Percentiles rank a stretch among this genome's conserved stretches.
Conservation (phyloP, 345 rosid genomes). For the Sonneratia caseolaris region DNA sequence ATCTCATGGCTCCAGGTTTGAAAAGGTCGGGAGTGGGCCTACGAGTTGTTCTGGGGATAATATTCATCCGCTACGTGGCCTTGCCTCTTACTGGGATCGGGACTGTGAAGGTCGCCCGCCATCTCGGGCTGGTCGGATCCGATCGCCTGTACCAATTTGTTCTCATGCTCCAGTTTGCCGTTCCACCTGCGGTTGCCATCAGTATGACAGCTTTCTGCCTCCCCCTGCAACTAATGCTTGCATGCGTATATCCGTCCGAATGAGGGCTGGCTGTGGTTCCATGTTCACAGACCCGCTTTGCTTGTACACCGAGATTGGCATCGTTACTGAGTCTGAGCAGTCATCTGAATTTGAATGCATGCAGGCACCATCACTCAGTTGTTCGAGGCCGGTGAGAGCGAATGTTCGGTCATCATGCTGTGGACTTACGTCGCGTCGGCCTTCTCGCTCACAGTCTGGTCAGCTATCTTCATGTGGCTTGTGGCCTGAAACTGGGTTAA, state of each 20-base stretch:
- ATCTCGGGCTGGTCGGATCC: conserved; percentile 12
- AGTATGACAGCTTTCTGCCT: conserved; percentile 7
- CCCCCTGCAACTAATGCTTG: no score
- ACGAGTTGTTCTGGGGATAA: conserved; percentile 12
- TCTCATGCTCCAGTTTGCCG: conserved; percentile 26
- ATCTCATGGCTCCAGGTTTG: conserved; percentile 9
- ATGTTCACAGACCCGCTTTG: no score
- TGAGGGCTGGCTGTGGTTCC: neutral
- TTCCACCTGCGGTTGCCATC: conserved; percentile 23
- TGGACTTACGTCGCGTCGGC: conserved; percentile 27
- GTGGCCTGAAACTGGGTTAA: neutral
- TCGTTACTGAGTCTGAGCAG: no score
- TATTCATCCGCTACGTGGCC: conserved; percentile 10
- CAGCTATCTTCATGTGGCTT: conserved; percentile 30
- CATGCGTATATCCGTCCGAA: neutral
- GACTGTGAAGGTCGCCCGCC: conserved; percentile 15
- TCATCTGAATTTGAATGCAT: neutral
- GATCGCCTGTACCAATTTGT: conserved; percentile 14
- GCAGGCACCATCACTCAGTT: conserved; percentile 32
- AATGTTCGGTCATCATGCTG: conserved; percentile 26
- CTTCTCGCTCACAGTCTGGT: conserved; percentile 24
- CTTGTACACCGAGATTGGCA: no score
- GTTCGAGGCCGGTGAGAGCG: conserved; percentile 22
- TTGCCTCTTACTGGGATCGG: conserved; percentile 19
- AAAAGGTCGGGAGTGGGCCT: conserved; percentile 5